phyloP scores from a whole-genome alignment of 116 monocot genomes.

The Dioscorea cayenensis region DNA sequence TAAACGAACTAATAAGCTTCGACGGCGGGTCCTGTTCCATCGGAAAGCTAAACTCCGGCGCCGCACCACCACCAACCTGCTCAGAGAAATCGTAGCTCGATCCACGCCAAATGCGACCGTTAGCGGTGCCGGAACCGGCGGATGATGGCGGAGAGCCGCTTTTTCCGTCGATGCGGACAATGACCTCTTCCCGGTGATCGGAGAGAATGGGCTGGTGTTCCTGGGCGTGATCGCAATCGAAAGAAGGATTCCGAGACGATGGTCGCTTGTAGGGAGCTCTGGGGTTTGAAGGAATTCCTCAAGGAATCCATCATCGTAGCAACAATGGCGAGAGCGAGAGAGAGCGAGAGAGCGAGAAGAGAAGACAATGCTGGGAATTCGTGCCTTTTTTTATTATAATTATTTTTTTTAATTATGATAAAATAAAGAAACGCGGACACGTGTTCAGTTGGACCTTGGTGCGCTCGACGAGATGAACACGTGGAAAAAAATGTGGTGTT shows the following conservation, averaged over 20 bases:
- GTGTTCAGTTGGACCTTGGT: no score
- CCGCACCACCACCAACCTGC: constrained; percentile 1
- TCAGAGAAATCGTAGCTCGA: constrained; percentile 22
- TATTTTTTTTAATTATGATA: no score
- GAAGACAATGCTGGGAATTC: not conserved
- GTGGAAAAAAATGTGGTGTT: no score
- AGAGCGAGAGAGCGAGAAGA: not conserved
- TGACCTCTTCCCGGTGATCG: constrained; percentile 25
- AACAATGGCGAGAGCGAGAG: not conserved
- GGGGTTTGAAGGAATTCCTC: constrained; percentile 38
- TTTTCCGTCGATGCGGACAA: constrained; percentile 41
- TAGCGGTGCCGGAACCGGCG: not conserved
- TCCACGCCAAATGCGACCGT: constrained; percentile 9
- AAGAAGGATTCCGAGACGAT: not conserved
- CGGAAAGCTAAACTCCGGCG: not conserved
- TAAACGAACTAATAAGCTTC: constrained; percentile 38
- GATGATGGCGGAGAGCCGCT: not conserved
- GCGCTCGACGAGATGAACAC: no score
- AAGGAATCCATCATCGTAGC: constrained; percentile 22
- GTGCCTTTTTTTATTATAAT: no score
- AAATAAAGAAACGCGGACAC: no score
- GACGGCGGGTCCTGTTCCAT: constrained; percentile 46
- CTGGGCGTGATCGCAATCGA: not conserved
- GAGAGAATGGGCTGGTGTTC: constrained; percentile 36
- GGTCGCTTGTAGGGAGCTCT: constrained; percentile 21